These are phyloP conservation scores for Skeletonema potamos DNA, from an alignment of 108 stramenopile genomes.

Conservation along the genomic window DNA sequence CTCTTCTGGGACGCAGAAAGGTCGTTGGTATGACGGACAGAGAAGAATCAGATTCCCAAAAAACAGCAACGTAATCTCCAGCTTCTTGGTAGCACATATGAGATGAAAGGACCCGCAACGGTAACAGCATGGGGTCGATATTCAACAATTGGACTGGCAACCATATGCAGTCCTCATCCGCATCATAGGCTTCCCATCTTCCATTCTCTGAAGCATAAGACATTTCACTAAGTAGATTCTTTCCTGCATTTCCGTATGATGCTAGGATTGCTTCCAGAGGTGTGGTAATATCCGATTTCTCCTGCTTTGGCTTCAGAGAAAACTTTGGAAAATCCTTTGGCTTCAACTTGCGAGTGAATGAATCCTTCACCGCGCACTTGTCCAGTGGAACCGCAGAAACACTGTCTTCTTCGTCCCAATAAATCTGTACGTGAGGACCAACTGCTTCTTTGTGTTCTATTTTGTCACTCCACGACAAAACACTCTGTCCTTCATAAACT, in stretches of 20 bases:
- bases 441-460: neutral
- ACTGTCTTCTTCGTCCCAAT: constrained; percentile 40
- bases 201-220: constrained; percentile 2
- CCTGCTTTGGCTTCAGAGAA: neutral
- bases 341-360: neutral
- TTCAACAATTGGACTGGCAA: constrained; percentile 33
- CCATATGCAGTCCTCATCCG: constrained; percentile 36
- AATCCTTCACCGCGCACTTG: constrained; percentile 4
- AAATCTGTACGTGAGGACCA: constrained; percentile 25
- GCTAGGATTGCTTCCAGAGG: constrained; percentile 30
- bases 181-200: constrained; percentile 46
- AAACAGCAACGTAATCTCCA: constrained; percentile 23
- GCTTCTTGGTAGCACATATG: constrained; percentile 43
- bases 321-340: neutral
- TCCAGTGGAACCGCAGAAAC: constrained; percentile 26
- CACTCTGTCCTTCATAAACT: constrained; percentile 14
- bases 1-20: constrained; percentile 16
- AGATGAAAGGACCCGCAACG: constrained; percentile 35
- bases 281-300: constrained; percentile 1
- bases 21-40: constrained; percentile 30
- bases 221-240: constrained; percentile 1
- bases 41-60: constrained; percentile 41
- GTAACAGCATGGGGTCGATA: constrained; percentile 1
- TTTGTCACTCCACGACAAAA: constrained; percentile 22
- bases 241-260: constrained; percentile 21